phyloP scores from a whole-genome alignment of 2,329 filamentous ascomycete genomes.

The Furcasterigmium sp. region DNA sequence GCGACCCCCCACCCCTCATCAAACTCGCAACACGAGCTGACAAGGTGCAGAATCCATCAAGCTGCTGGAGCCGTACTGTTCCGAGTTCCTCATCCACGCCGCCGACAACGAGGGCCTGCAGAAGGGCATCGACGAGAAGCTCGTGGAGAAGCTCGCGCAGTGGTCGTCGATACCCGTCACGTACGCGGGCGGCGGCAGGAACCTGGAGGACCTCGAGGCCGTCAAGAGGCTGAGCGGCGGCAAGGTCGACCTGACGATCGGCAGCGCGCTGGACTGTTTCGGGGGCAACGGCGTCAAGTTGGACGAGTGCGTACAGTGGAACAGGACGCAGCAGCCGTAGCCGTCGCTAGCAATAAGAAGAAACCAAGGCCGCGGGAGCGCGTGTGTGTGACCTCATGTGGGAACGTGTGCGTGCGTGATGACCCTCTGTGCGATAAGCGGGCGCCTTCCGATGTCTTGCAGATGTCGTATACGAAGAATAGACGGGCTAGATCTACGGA shows the following conservation, averaged over 20 bases:
- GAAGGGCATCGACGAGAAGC: conserved; percentile 78
- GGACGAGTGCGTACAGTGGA: conserved; percentile 87
- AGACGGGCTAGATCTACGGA: too few species aligned
- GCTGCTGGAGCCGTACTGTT: conserved; percentile 82
- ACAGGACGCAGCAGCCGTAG: conserved; percentile 41
- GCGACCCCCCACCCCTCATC: conserved; percentile 13
- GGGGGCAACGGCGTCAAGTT: conserved; percentile 83
- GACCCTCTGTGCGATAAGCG: neutral
- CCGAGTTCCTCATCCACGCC: conserved; percentile 94
- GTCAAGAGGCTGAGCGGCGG: conserved; percentile 76
- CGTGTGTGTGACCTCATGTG: neutral
- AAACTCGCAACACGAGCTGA: neutral
- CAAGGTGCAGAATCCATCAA: conserved; percentile 65
- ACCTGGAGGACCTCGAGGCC: conserved; percentile 73
- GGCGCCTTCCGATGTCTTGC: neutral
- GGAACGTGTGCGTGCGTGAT: neutral
- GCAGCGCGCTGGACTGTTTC: conserved; percentile 93
- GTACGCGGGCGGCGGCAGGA: conserved; percentile 89
- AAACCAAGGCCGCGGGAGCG: too few species aligned
- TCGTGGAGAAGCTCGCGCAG: conserved; percentile 69
- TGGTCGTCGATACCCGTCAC: conserved; percentile 94
- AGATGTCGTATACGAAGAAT: neutral
- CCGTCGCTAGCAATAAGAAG: conserved; percentile 13
- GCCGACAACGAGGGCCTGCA: conserved; percentile 96
- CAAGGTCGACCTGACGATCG: conserved; percentile 89